Base-by-base conservation (phyloP, 768 basidiomycete species). In the Agrocybe pediades region DNA sequence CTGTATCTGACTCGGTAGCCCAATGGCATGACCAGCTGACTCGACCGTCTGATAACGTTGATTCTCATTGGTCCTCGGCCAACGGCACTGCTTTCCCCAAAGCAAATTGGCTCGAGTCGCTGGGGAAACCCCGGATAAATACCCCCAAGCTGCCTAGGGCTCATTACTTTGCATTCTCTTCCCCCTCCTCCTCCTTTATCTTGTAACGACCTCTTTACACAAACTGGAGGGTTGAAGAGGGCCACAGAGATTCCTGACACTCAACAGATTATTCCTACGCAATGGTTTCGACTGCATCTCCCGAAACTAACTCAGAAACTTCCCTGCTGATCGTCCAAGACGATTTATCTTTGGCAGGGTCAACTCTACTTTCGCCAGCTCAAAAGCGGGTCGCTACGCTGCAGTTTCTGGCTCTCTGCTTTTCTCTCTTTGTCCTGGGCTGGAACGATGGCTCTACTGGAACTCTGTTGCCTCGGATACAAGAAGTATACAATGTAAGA, bases 401-500 rank as follows among this genome's bases (percentile, higher is more conserved):
- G 24, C 86, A 88, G 55, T 80, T 86, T 53, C 59, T 68, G 13
- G 67, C 82, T 3, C 65, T 85, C 29, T 87, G 84, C 60, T 82
- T 74, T 69, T 69, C 73, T n/a, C 47, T 86, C 29, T 85, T 86
- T 52, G 65, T 88, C 3, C 75, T 77, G 19, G 90, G 90, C 7
- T 92, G 89, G 88, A 88, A 85, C 60, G 90, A 90, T 64, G 86
- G 83, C 3, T 79, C 84, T 0, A 80, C 80, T 8, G 91, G 91
- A 2, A 89, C 91, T 1, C 70, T 94, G 11, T 68, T 93, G 3
- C 91, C 88, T 1, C 75, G 82, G 9, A 85, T 93, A 39, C 89
- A 88, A 62, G 63, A 68, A 3, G 74, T 56, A 73, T 90, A 73
- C 59, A 57, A 54, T 69, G 80, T 63, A 80, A 79, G 63, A 43